A percentile compares a stretch with the other conserved stretches of the same genome.
phyloP scores from a whole-genome alignment of 2,329 filamentous ascomycete genomes.

The Aschersonia sp. region DNA sequence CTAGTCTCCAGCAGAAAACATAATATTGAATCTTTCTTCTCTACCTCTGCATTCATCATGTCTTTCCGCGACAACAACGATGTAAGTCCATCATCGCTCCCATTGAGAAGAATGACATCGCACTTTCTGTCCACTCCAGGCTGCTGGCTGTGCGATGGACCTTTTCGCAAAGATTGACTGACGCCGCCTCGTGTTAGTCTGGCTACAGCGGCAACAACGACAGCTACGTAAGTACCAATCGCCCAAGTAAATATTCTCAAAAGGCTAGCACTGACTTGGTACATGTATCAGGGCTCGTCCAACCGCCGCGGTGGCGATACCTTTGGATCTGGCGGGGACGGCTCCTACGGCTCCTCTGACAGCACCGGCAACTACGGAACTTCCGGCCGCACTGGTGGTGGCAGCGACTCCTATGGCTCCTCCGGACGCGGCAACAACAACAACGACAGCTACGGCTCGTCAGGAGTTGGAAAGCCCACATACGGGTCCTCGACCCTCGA shows the following conservation, averaged over 20 bases:
- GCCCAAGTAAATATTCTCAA: neutral
- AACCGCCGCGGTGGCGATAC: slow-evolving; percentile 9
- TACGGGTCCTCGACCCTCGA: slow-evolving; percentile 10
- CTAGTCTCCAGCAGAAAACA: too few species aligned
- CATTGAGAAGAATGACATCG: too few species aligned
- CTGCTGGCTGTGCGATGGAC: too few species aligned
- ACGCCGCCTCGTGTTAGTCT: slow-evolving; percentile 7
- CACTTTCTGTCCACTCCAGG: too few species aligned
- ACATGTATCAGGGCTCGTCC: slow-evolving; percentile 6
- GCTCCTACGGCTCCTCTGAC: slow-evolving; percentile 6
- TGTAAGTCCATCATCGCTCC: slow-evolving; percentile 9
- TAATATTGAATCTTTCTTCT: neutral
- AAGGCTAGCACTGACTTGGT: neutral
- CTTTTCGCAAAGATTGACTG: neutral
- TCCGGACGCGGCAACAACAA: slow-evolving; percentile 7
- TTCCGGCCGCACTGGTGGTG: slow-evolving; percentile 6
- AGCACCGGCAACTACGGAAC: slow-evolving; percentile 4
- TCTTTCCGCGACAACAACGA: slow-evolving; percentile 30
- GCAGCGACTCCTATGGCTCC: slow-evolving; percentile 10
- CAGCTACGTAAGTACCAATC: slow-evolving; percentile 10
- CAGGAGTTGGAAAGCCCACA: slow-evolving; percentile 6
- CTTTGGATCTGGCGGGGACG: slow-evolving; percentile 6
- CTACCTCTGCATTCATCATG: slow-evolving; percentile 14
- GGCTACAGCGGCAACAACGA: slow-evolving; percentile 14
- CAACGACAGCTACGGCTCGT: slow-evolving; percentile 3